Base-by-base conservation (phyloP, 805 yeast genomes). In the Suhomyces sp. region DNA sequence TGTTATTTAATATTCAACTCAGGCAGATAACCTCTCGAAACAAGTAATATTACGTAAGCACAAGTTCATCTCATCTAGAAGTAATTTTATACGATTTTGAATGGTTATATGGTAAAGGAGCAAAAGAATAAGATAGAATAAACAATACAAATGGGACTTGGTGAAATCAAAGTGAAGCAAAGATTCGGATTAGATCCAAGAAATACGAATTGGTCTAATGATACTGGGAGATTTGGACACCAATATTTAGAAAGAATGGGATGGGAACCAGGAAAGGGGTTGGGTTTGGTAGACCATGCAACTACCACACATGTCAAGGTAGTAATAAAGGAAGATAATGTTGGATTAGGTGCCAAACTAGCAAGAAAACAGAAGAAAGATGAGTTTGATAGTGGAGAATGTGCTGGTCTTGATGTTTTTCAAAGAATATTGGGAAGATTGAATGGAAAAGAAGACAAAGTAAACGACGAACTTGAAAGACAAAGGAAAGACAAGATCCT, bases 141-240 rank as follows among this genome's bases (percentile, higher is more conserved):
- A 24, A 13, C 25, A 25, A 11, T 20, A 14, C 25, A 40, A 17
- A 85, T 85, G 95, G 93, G 95, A 33, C 73, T 85, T 52, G 91
- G 91, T 28, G 97, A 86, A 8, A 72, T 82, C 5, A 83, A 80
- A 54, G 77, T 73, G 9, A 88, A 85, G 53, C 95, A 85, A 51
- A 74, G 93, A 52, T 83, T 90, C 56, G 97, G 98, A 8, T 63
- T 73, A 23, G 98, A 91, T 63, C 98, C 98, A 12, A 70, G 98
- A 53, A 91, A 91, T 53, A 90, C 96, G 1, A 76, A 79, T 42
- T 91, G 98, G 98, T 83, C 96, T 17, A 88, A 88, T 53, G 86
- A 87, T 50, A 79, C 82, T 0, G 68, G 70, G 4, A 65, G 96
- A 33, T 91, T 91, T 53, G 98, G 98, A 0, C 96, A 85, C 56